A percentile compares a stretch with the other conserved stretches of the same genome.
Evolutionary conservation across 2,329 filamentous ascomycete species (phyloP).

Genomic region (Monilinia fructigena): DNA sequence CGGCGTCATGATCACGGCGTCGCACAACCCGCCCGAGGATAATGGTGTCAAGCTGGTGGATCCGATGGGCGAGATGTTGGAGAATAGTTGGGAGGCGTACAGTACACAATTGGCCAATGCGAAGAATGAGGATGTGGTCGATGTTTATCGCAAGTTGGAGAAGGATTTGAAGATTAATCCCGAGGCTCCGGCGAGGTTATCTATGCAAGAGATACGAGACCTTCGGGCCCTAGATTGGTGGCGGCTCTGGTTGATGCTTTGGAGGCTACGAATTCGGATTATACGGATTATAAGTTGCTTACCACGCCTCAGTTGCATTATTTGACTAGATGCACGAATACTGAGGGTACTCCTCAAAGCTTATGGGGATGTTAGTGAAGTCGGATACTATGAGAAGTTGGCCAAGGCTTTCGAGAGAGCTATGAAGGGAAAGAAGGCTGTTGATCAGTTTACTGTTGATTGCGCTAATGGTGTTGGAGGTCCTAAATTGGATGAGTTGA

Average conservation of each 20-base stretch:
- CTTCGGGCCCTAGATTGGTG: conserved; percentile 83
- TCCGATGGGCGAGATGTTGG: conserved; percentile 96
- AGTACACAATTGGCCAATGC: conserved; percentile 90
- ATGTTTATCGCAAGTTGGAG: conserved; percentile 74
- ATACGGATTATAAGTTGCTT: conserved; percentile 82
- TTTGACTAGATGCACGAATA: conserved; percentile 91
- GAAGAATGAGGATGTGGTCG: conserved; percentile 69
- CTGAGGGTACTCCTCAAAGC: conserved; percentile 81
- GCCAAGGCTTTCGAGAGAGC: conserved; percentile 79
- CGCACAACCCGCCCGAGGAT: conserved; percentile 85
- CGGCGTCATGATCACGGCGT: conserved; percentile 94
- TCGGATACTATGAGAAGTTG: conserved; percentile 94
- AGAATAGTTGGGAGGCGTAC: conserved; percentile 89
- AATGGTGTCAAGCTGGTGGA: conserved; percentile 97
- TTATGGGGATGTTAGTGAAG: conserved; percentile 86
- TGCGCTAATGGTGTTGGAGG: conserved; percentile 97
- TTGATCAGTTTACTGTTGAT: conserved; percentile 80
- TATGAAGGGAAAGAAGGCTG: conserved; percentile 72
- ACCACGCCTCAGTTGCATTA: conserved; percentile 99
- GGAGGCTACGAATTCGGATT: conserved; percentile 70
- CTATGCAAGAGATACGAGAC: conserved; percentile 88
- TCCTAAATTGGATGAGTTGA: conserved; percentile 80
- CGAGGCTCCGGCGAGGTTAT: conserved; percentile 73
- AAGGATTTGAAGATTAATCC: conserved; percentile 74
- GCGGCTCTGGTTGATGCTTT: conserved; percentile 76